Evolutionary conservation across 805 yeast species (phyloP).

Genomic region (Vanderwaltozyma yarrowii): DNA sequence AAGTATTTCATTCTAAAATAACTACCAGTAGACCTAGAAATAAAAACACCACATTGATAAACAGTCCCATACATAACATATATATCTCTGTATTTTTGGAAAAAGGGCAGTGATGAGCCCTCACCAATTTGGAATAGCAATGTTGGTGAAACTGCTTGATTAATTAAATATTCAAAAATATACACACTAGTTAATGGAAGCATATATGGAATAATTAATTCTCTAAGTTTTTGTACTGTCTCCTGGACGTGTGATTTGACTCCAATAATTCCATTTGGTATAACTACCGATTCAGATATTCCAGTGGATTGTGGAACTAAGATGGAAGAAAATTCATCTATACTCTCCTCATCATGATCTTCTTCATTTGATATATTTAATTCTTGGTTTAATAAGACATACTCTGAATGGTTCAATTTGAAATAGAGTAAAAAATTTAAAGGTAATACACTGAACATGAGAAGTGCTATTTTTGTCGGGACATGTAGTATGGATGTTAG

Average conservation of each 20-base stretch:
- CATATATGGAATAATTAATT: constrained; percentile 59
- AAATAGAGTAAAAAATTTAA: constrained; percentile 37
- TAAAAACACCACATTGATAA: constrained; percentile 86
- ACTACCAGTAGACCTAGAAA: constrained; percentile 76
- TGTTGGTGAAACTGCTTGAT: constrained; percentile 89
- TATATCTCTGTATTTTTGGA: constrained; percentile 63
- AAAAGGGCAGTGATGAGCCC: constrained; percentile 39
- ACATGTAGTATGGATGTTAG: constrained; percentile 61
- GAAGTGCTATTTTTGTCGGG: constrained; percentile 42
- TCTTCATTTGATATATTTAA: neutral
- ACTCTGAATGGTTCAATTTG: constrained; percentile 11
- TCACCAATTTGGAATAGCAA: constrained; percentile 58
- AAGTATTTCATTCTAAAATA: constrained; percentile 49
- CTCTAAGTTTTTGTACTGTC: constrained; percentile 30
- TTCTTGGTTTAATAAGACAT: neutral
- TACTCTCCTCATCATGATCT: neutral
- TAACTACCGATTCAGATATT: neutral
- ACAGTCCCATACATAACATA: constrained; percentile 86
- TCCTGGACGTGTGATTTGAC: neutral
- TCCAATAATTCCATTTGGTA: neutral
- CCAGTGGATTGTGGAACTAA: constrained; percentile 1
- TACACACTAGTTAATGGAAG: constrained; percentile 77
- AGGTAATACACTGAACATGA: constrained; percentile 50
- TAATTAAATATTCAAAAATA: constrained; percentile 75
- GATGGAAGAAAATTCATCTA: neutral